These are phyloP conservation scores for Picea mariana DNA, from an alignment of 83 land plant species.

Conservation along the genomic window DNA sequence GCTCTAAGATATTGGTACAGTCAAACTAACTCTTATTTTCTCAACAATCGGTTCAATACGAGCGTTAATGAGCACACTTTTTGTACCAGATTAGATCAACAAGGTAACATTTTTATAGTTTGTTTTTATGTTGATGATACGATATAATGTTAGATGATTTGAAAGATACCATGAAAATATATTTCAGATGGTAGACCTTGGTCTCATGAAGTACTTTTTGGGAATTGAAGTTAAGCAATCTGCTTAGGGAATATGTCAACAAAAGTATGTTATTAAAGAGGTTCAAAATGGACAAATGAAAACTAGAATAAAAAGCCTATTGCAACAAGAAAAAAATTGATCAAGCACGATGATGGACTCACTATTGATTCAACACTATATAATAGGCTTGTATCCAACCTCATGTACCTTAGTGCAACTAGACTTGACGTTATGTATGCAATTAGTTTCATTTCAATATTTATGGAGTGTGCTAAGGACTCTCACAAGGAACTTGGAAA, in stretches of 20 bases:
- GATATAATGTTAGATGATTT: not conserved
- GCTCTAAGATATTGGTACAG: too few relatives aligned
- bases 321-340: not conserved
- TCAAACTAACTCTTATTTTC: too few relatives aligned
- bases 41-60: too few relatives aligned
- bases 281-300: not conserved
- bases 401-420: not conserved
- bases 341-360: not conserved
- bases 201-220: not conserved
- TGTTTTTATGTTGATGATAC: conserved; percentile 28
- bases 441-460: too few relatives aligned
- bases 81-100: too few relatives aligned
- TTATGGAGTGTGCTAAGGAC: too few relatives aligned
- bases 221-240: not conserved
- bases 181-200: not conserved
- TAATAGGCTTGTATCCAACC: not conserved
- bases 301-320: not conserved
- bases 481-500: too few relatives aligned
- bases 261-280: not conserved
- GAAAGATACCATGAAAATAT: not conserved
- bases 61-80: too few relatives aligned
- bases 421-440: conserved; percentile 17
- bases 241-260: not conserved
- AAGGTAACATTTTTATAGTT: too few relatives aligned
- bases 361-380: not conserved